phyloP scores from a whole-genome alignment of 1,284 basidiomycete genomes.

The Schizophyllum amplum region DNA sequence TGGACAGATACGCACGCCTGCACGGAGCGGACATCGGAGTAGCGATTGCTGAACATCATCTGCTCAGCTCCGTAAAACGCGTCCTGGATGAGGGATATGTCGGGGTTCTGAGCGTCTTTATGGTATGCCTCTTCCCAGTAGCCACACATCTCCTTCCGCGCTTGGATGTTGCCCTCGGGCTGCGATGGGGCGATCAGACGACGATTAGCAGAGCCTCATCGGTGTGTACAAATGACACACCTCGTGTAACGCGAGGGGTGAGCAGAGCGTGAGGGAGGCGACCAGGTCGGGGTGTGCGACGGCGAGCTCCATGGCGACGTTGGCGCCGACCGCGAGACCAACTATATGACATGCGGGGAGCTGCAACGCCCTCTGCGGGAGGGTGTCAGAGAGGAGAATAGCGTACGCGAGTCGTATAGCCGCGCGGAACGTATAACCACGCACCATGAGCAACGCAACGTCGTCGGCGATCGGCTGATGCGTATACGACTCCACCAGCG shows the following conservation, averaged over 20 bases:
- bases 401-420: no score
- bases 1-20: not conserved
- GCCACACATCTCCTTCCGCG: not conserved
- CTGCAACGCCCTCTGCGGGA: not conserved
- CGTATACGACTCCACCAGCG: not conserved
- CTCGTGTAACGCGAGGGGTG: not conserved
- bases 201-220: not conserved
- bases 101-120: not conserved
- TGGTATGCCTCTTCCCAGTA: not conserved
- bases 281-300: not conserved
- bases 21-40: not conserved
- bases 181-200: not conserved
- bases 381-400: not conserved
- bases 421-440: not conserved
- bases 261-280: not conserved
- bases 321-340: not conserved
- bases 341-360: not conserved
- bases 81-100: not conserved
- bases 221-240: not conserved
- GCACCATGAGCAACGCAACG: not conserved
- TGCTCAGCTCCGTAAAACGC: not conserved
- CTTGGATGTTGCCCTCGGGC: not conserved
- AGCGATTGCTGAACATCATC: not conserved
- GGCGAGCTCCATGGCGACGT: not conserved
- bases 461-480: not conserved